These are phyloP conservation scores for Zygnema circumcarinatum DNA, from an alignment of 139 green algal genomes.

Conservation along the genomic window DNA sequence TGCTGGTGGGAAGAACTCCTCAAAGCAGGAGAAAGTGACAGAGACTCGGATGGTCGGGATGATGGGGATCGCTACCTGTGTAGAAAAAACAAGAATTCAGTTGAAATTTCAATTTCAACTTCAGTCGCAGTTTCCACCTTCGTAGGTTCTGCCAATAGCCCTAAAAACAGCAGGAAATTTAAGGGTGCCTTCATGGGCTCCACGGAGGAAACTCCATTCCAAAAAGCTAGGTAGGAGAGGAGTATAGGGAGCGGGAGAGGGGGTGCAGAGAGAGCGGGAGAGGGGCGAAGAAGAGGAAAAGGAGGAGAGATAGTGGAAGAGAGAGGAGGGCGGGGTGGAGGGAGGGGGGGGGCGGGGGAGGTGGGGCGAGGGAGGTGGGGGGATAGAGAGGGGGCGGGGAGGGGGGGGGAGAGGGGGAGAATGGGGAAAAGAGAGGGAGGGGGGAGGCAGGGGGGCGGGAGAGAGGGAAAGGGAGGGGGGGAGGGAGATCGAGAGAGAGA, in stretches of 20 bases:
- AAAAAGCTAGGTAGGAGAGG: too few species aligned
- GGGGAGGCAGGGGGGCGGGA: too few species aligned
- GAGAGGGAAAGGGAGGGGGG: too few species aligned
- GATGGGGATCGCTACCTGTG: slow-evolving; percentile 56
- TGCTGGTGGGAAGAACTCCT: background rate
- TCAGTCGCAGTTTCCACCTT: too few species aligned
- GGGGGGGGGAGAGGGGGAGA: background rate
- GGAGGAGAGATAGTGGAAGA: background rate
- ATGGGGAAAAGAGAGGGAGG: background rate
- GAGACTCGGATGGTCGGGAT: slow-evolving; percentile 45
- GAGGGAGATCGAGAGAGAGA: background rate
- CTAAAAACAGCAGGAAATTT: background rate
- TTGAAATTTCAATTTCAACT: too few species aligned
- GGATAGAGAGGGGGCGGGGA: background rate
- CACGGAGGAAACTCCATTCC: too few species aligned
- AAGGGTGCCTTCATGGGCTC: background rate
- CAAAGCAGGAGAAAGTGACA: slow-evolving; percentile 51
- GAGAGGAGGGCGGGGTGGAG: background rate
- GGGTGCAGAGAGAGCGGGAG: background rate
- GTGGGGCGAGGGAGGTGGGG: background rate
- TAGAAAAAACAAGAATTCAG: background rate
- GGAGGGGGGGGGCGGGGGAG: background rate
- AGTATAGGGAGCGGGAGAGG: too few species aligned
- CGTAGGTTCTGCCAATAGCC: too few species aligned
- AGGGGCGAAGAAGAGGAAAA: background rate